Evolutionary conservation across 495 filamentous ascomycete genomes (phyloP).

Genomic region (Penicillium riverlandense): DNA sequence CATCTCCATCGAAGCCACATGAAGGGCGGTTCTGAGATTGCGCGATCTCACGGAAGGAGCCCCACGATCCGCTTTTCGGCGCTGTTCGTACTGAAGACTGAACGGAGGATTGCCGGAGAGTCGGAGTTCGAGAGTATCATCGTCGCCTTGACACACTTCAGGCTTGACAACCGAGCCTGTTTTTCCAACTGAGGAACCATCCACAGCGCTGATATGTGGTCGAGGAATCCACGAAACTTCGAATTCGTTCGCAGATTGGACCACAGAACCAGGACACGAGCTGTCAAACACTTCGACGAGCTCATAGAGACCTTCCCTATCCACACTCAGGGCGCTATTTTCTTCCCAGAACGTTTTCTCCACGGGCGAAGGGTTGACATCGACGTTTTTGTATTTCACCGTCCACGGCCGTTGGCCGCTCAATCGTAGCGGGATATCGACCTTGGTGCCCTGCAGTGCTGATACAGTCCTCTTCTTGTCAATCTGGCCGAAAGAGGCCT

Average conservation of each 20-base stretch:
- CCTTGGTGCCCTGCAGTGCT: conserved; percentile 65
- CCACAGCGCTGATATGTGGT: conserved; percentile 61
- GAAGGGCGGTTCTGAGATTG: conserved; percentile 62
- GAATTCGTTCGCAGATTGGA: conserved; percentile 64
- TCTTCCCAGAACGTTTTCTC: conserved; percentile 47
- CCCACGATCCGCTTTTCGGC: conserved; percentile 55
- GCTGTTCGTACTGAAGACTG: conserved; percentile 71
- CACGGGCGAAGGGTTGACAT: conserved; percentile 32
- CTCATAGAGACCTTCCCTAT: conserved; percentile 64
- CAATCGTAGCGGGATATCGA: conserved; percentile 73
- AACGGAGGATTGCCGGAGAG: conserved; percentile 81
- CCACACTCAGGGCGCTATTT: conserved; percentile 66
- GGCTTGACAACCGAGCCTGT: conserved; percentile 53
- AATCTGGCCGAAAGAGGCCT: conserved; percentile 72
- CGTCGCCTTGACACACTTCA: conserved; percentile 90
- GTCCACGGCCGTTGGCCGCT: conserved; percentile 79
- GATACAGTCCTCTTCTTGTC: conserved; percentile 66
- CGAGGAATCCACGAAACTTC: conserved; percentile 76
- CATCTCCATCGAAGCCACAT: conserved; percentile 66
- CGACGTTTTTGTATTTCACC: conserved; percentile 62
- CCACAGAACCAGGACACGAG: conserved; percentile 73
- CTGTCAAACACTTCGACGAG: conserved; percentile 69
- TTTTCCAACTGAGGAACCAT: conserved; percentile 48
- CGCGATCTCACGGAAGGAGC: conserved; percentile 53
- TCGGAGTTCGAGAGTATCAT: conserved; percentile 74